Percentiles rank a stretch among this genome's conserved stretches.
These are phyloP conservation scores for Hylodesmum podocarpum DNA, from an alignment of 306 rosid species.

Conservation along the genomic window DNA sequence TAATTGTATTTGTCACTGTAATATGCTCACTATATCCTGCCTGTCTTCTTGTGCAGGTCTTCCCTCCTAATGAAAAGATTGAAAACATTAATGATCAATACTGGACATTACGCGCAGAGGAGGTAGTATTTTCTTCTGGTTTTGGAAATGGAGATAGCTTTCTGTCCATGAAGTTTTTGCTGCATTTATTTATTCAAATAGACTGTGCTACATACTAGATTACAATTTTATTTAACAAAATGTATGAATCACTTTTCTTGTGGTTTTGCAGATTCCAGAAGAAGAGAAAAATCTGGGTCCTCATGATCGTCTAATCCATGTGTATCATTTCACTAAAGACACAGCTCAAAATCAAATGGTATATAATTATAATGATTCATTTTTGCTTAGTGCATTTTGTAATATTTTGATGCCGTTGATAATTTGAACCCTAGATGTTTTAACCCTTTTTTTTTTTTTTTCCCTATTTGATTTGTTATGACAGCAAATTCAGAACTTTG, in stretches of 20 bases:
- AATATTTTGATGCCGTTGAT: slow-evolving; percentile 13
- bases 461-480: slow-evolving; percentile 13
- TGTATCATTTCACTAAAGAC: slow-evolving; percentile 86
- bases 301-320: slow-evolving; percentile 77
- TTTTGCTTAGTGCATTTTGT: slow-evolving; percentile 7
- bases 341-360: slow-evolving; percentile 82
- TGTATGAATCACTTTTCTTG: background rate
- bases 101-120: slow-evolving; percentile 97
- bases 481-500: slow-evolving; percentile 91
- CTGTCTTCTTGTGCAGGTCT: slow-evolving; percentile 63
- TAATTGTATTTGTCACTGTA: slow-evolving; percentile 2
- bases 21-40: slow-evolving; percentile 16
- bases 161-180: slow-evolving; percentile 8
- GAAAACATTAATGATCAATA: slow-evolving; percentile 89
- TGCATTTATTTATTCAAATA: slow-evolving; percentile 19
- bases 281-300: slow-evolving; percentile 85
- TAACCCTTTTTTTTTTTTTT: background rate
- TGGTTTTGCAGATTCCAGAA: slow-evolving; percentile 61
- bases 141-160: background rate
- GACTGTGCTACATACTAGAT: background rate
- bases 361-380: slow-evolving; percentile 11
- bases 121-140: slow-evolving; percentile 51
- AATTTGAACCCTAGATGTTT: too few species aligned
- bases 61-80: slow-evolving; percentile 81
- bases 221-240: background rate